phyloP scores from a whole-genome alignment of 2,329 filamentous ascomycete species.

The Chaetomiaceae sp. region DNA sequence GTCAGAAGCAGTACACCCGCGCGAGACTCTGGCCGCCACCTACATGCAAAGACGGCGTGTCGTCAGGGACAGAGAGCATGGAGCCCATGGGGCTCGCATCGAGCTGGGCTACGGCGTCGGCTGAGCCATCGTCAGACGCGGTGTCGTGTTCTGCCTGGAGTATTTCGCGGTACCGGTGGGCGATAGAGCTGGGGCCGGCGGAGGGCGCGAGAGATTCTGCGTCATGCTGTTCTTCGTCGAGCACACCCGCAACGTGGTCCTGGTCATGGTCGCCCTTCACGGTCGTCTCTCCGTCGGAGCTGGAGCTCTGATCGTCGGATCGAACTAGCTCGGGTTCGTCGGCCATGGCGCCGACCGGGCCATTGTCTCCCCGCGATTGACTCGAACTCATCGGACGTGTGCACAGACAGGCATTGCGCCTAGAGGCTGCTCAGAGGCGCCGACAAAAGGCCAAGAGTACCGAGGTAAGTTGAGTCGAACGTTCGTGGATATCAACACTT shows the following conservation, averaged over 20 bases:
- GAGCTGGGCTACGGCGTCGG: conserved; percentile 47
- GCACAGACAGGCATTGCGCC: conserved; percentile 26
- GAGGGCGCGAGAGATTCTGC: conserved; percentile 21
- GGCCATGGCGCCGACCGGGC: conserved; percentile 44
- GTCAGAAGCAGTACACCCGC: conserved; percentile 2
- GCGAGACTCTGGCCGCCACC: conserved; percentile 23
- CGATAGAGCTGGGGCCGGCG: conserved; percentile 32
- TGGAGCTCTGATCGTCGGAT: conserved; percentile 34
- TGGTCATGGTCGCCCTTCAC: conserved; percentile 34
- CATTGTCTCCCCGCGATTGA: conserved; percentile 55
- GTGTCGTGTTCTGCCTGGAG: conserved; percentile 39
- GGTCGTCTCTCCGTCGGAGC: conserved; percentile 40
- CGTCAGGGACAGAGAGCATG: conserved; percentile 67
- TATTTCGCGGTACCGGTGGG: conserved; percentile 41
- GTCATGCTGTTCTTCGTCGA: conserved; percentile 32
- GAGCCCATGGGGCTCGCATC: conserved; percentile 64
- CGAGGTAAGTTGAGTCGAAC: too few species aligned
- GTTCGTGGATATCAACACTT: neutral
- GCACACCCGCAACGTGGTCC: conserved; percentile 31
- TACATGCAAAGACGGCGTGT: conserved; percentile 79
- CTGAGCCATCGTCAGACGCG: conserved; percentile 47
- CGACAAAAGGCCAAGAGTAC: too few species aligned
- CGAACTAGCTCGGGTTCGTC: conserved; percentile 42
- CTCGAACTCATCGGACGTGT: conserved; percentile 62
- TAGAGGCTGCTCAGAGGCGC: neutral